These are phyloP conservation scores for Fusarium globosum DNA, from an alignment of 2,329 filamentous ascomycete species.

Conservation along the genomic window DNA sequence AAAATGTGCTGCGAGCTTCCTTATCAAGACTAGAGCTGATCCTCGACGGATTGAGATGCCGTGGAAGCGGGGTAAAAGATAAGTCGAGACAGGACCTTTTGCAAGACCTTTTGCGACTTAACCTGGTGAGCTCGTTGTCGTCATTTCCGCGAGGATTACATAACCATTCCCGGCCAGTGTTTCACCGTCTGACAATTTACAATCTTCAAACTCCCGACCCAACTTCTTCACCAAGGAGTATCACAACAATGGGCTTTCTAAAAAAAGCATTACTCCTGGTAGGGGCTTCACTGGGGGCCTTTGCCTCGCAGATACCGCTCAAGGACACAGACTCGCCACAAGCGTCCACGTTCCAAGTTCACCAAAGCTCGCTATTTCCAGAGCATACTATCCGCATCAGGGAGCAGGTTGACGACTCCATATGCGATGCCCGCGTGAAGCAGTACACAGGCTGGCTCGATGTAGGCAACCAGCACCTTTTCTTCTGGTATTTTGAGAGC, in stretches of 20 bases:
- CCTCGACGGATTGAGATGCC: background rate
- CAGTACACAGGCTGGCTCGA: constrained; percentile 40
- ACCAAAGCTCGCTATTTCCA: constrained; percentile 17
- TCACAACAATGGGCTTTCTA: constrained; percentile 5
- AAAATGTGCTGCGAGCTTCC: constrained; percentile 4
- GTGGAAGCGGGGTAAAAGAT: constrained; percentile 6
- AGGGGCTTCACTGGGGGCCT: background rate
- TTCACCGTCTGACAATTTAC: background rate
- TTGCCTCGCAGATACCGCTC: constrained; percentile 8
- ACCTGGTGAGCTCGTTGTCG: background rate
- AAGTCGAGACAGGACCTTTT: background rate
- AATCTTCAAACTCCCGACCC: background rate
- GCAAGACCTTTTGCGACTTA: background rate
- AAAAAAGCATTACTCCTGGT: background rate
- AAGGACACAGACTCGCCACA: background rate
- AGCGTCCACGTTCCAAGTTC: constrained; percentile 6
- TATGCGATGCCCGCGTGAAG: constrained; percentile 36
- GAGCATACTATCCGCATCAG: constrained; percentile 33
- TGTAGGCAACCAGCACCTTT: constrained; percentile 28
- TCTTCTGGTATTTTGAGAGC: constrained; percentile 42
- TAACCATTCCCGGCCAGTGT: background rate
- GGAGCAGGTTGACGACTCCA: constrained; percentile 20
- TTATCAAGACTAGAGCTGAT: constrained; percentile 17
- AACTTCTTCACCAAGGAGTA: background rate
- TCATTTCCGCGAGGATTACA: background rate